Evolutionary conservation across 371 early-diverging fungal species (phyloP), one percentile per base, ranked within the genome.

Genomic region (Coemansia sp.): DNA sequence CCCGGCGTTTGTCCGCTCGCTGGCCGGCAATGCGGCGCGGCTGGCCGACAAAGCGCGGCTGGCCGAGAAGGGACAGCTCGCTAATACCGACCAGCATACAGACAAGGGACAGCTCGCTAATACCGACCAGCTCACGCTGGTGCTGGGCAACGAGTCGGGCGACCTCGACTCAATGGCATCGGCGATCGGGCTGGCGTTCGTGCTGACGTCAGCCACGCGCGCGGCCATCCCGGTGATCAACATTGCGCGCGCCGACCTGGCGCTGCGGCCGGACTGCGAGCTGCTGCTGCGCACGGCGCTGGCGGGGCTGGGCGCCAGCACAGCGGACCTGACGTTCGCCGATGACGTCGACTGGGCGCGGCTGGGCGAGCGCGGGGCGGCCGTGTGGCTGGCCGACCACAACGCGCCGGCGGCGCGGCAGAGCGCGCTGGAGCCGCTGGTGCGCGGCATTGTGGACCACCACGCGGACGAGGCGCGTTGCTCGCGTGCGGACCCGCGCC

Each of bases 381-480:
- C 56, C n/a, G 41, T 84, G 11, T 70, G 81, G 65, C 70, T 85
- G 31, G 72, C 69, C 0, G 85, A 85, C 52, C 84, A 84, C 47
- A 85, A 85, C 64, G 59, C 59, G 3, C 82, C 82, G 43, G 62
- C 81, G 1, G 71, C 71, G 35, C 58, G 76, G 2, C 76, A 80
- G 38, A 10, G 48, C 16, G 40, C 42, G 10, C 61, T 80, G 41
- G 63, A 51, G 31, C 62, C 65, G 5, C 50, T 38, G 31, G 81
- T 85, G 14, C 58, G 53, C 1, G 85, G 83, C 4, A 74, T 85
- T n/a, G 59, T 85, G 11, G 86, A 85, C 62, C 86, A 85, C 59
- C 86, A 85, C 58, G 43, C 42, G 5, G 86, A 85, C 58, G 81
- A 80, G 45, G 69, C 70, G n/a, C 53, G 56, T 35, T 70, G 74